Evolutionary conservation across 1,139 yeast genomes (phyloP), one percentile per base, ranked within the genome.

Genomic region (Hyphopichia khmerensis): DNA sequence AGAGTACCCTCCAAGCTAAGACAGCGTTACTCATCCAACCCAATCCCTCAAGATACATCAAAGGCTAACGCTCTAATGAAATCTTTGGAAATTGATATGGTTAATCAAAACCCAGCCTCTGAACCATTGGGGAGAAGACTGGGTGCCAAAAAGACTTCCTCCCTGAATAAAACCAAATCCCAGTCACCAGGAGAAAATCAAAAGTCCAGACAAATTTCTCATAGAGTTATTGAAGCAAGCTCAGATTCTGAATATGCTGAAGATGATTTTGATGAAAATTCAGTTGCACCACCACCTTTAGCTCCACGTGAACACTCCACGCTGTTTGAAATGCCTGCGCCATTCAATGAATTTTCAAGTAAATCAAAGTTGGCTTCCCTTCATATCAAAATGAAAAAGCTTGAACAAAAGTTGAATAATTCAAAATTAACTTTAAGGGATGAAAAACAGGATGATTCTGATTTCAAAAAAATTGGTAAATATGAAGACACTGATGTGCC

Each of bases 61-160:
- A 26, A 26, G 10, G n/a, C 29, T 8, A 43, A 41, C 21, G 44
- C 33, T 14, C 4, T 54, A 17, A 48, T 53, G 42, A 56, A 47
- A 46, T 54, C 48, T 40, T 52, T 50, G 43, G 53, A 47, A 43
- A 63, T 56, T 34, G 61, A 52, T 42, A 61, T 60, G 65, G 61
- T 57, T 3, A 54, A 54, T 17, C 18, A 32, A 32, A 6, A 32
- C 3, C 34, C 21, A 6, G 4, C 33, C 3, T 15, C 33, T 9
- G 17, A 17, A 15, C 9, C 4, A 9, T 11, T 11, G 21, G 23
- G 23, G 4, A 32, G 15, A 32, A 16, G 34, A 32, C n/a, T 5
- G 11, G 23, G 13, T 6, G 21, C 34, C 4, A 17, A 32, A 32
- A 32, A 17, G 23, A n/a, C 34, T 8, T n/a, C n/a, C n/a, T n/a